phyloP scores from a whole-genome alignment of 2,329 filamentous ascomycete species.

The Phialocephala subalpina region DNA sequence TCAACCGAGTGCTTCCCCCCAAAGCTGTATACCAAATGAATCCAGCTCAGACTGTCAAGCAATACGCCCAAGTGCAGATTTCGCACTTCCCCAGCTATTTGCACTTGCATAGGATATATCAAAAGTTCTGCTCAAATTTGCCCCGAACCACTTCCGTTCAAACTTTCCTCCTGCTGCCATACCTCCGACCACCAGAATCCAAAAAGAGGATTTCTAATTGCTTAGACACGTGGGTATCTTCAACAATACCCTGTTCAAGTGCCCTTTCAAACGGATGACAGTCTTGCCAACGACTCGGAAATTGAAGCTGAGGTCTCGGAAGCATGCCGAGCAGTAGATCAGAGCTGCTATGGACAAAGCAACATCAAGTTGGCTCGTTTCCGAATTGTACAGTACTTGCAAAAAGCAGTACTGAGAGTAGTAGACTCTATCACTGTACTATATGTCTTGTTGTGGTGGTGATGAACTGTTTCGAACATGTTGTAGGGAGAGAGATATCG shows the following conservation, averaged over 20 bases:
- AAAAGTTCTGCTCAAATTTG: neutral
- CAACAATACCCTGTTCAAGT: neutral
- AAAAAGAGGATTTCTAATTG: slow-evolving; percentile 9
- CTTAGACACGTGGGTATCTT: neutral
- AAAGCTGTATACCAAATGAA: neutral
- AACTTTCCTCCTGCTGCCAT: slow-evolving; percentile 18
- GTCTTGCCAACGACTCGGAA: neutral
- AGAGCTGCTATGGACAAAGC: neutral
- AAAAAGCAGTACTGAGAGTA: slow-evolving; percentile 9
- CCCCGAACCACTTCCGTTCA: slow-evolving; percentile 21
- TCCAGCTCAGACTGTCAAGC: slow-evolving; percentile 1
- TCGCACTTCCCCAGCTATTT: neutral
- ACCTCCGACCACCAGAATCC: slow-evolving; percentile 22
- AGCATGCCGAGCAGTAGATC: neutral
- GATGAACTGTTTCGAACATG: neutral
- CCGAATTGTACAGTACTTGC: neutral
- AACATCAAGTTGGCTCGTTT: neutral
- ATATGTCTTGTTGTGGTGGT: slow-evolving; percentile 22
- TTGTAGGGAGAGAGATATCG: slow-evolving; percentile 9
- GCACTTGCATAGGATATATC: no score
- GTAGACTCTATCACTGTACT: slow-evolving; percentile 28
- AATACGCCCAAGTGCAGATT: neutral
- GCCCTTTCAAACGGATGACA: neutral
- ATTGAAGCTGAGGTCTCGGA: neutral
- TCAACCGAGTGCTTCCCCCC: neutral